Base-by-base conservation (phyloP, 75 land plant species). In the Pseudotsuga menziesii region DNA sequence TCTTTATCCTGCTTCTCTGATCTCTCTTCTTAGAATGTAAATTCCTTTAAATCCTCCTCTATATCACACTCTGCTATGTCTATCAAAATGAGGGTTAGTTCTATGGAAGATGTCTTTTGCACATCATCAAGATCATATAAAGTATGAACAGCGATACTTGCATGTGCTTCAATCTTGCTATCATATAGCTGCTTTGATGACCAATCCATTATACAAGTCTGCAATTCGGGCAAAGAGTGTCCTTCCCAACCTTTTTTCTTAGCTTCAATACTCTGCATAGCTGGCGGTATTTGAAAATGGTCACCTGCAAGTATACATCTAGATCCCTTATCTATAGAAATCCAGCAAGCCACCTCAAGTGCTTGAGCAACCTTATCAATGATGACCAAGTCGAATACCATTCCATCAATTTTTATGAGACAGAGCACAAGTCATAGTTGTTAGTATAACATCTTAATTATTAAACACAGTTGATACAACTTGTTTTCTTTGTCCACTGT, bases 281-380 rank as follows among this genome's bases (percentile, higher is more conserved):
- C 90, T 69, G 99, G 99, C 56, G 99, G 91, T 77, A 96, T 93
- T 83, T 96, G 99, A 44, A 96, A 90, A 88, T 96, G 97, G 72
- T 96, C 99, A 25, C 99, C 99, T 16, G 89, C 88, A 74, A 96
- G 90, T 39, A 96, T 85, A 80, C 99, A 96, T 78, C 93, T 90
- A 57, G 95, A 87, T 75, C 97, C 99, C 97, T 96, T 97, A 62
- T 92, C 78, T 32, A 97, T 75, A 59, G 99, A 90, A 72, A 94
- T 94, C 99, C 98, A 97, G 78, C 93, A 97, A 72, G 95, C 95
- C 44, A 94, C 89, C 78, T 97, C 99, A 78, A 97, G 85, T 39
- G 99, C 99, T 59, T 94, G 99, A 59, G 99, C 95, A 78, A 93
- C 97, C 81, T 94, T 98, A 82, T 97, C 98, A 88, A 94, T 94